Conservation (phyloP, 306 rosid genomes). For the Fagus sylvatica region DNA sequence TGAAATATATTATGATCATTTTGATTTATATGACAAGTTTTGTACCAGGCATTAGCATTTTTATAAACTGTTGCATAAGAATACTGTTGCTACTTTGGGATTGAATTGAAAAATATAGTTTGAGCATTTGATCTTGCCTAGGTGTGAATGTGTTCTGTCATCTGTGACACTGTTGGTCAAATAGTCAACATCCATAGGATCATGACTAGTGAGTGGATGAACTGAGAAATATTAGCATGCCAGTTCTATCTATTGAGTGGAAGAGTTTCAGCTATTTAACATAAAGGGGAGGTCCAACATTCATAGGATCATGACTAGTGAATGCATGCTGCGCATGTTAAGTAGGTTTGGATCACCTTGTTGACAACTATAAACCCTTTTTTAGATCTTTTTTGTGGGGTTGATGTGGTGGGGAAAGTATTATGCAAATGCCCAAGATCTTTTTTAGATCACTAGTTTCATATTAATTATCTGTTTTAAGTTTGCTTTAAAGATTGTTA, state of each 20-base stretch:
- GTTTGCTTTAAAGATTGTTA: not conserved
- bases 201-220: too few relatives aligned
- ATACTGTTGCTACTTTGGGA: constrained; percentile 12
- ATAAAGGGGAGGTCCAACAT: too few relatives aligned
- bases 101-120: constrained; percentile 9
- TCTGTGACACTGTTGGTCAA: not conserved
- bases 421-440: not conserved
- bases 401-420: not conserved
- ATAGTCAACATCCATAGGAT: too few relatives aligned
- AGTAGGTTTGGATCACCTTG: too few relatives aligned
- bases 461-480: not conserved
- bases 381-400: not conserved
- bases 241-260: too few relatives aligned
- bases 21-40: constrained; percentile 19
- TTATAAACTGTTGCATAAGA: constrained; percentile 11
- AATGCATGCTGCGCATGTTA: too few relatives aligned
- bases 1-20: constrained; percentile 21
- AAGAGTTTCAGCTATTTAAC: too few relatives aligned
- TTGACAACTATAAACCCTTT: too few relatives aligned
- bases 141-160: constrained; percentile 1
- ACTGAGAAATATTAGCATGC: too few relatives aligned
- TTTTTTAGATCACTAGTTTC: too few relatives aligned
- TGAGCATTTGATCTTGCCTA: not conserved
- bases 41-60: not conserved
- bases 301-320: too few relatives aligned